Conservation (phyloP, 2,329 filamentous ascomycete genomes). For the Epichloe uncinata region DNA sequence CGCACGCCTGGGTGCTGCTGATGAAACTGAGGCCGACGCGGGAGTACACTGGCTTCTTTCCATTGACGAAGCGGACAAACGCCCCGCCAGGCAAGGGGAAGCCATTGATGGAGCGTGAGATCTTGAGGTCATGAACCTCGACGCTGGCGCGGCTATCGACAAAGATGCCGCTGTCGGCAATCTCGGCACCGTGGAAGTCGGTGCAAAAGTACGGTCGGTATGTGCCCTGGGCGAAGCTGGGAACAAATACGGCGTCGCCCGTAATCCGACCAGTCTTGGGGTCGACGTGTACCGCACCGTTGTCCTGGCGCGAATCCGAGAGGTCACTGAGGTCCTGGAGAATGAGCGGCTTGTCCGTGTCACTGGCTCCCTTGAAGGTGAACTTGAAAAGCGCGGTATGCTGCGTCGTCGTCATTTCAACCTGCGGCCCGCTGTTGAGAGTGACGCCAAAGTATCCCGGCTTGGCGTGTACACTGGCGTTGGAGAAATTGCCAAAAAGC, state of each 20-base stretch:
- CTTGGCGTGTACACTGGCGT: slow-evolving; percentile 38
- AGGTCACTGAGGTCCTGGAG: slow-evolving; percentile 54
- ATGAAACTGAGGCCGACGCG: slow-evolving; percentile 60
- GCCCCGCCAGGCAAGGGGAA: slow-evolving; percentile 47
- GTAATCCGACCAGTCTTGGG: slow-evolving; percentile 43
- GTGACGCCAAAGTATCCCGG: slow-evolving; percentile 55
- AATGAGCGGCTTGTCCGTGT: slow-evolving; percentile 39
- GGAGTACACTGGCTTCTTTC: slow-evolving; percentile 39
- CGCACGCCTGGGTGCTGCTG: slow-evolving; percentile 50
- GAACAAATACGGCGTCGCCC: slow-evolving; percentile 46
- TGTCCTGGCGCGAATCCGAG: slow-evolving; percentile 43
- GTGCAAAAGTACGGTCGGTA: slow-evolving; percentile 53
- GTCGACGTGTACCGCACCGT: slow-evolving; percentile 43
- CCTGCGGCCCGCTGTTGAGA: slow-evolving; percentile 41
- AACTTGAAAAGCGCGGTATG: slow-evolving; percentile 54
- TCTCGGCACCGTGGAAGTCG: slow-evolving; percentile 45
- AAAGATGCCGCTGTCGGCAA: slow-evolving; percentile 50
- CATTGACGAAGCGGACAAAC: slow-evolving; percentile 46
- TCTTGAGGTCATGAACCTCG: slow-evolving; percentile 31
- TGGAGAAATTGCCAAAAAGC: slow-evolving; percentile 30
- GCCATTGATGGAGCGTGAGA: slow-evolving; percentile 36
- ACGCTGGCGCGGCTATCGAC: slow-evolving; percentile 40
- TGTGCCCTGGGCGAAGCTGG: slow-evolving; percentile 50
- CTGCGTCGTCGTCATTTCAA: slow-evolving; percentile 56
- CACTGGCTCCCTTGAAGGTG: slow-evolving; percentile 36